Evolutionary conservation across 1,139 yeast species (phyloP).

Genomic region (Scheffersomyces segobiensis): DNA sequence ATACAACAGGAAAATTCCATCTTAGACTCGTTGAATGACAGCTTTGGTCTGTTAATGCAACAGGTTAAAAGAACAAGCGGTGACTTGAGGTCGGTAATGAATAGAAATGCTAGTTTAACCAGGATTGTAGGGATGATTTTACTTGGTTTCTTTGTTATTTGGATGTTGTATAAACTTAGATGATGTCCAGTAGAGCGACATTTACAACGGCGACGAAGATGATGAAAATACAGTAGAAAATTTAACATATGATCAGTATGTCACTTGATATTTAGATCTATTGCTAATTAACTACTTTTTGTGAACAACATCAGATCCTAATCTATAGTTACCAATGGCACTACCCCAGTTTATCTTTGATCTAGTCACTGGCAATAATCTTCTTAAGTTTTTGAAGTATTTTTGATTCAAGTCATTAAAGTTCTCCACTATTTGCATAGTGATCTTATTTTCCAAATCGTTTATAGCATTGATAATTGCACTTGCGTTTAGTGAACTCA

Average conservation of each 20-base stretch:
- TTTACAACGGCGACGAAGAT: not conserved
- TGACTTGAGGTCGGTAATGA: constrained; percentile 56
- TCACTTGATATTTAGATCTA: not conserved
- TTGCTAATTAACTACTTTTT: constrained; percentile 12
- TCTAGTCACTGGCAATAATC: constrained; percentile 90
- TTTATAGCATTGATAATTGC: constrained; percentile 54
- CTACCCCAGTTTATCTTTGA: constrained; percentile 94
- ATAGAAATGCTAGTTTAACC: constrained; percentile 44
- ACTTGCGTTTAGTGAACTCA: constrained; percentile 18
- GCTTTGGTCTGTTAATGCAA: constrained; percentile 60
- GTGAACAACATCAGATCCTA: constrained; percentile 81
- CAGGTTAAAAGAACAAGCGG: constrained; percentile 68
- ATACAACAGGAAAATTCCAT: constrained; percentile 43
- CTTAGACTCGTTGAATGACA: constrained; percentile 56
- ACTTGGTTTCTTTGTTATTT: constrained; percentile 61
- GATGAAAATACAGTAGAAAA: not conserved
- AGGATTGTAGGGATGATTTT: constrained; percentile 51
- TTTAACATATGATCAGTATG: not conserved
- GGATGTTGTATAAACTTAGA: constrained; percentile 59
- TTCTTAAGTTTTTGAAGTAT: constrained; percentile 79
- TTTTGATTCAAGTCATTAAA: constrained; percentile 76
- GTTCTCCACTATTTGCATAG: constrained; percentile 59
- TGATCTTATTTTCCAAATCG: constrained; percentile 59
- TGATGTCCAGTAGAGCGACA: not conserved
- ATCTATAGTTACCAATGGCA: constrained; percentile 84